Percentiles rank a stretch among this genome's conserved stretches.
phyloP scores from a whole-genome alignment of 257 asterid species.

The Solanum pimpinellifolium region DNA sequence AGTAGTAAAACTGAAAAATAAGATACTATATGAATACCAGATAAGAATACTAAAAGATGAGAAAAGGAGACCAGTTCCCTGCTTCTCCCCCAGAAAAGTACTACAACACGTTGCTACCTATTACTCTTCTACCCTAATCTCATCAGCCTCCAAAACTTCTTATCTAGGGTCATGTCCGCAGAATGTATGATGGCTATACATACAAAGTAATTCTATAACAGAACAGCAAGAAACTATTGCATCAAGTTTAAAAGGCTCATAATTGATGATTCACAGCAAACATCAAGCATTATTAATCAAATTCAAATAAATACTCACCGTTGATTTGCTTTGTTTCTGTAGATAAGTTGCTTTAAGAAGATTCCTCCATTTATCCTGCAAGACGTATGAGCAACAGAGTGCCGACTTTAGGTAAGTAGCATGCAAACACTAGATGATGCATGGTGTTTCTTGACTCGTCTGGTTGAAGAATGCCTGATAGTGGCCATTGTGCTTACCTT shows the following conservation, averaged over 20 bases:
- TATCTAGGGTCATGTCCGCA: neutral
- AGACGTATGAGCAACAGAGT: slow-evolving; percentile 3
- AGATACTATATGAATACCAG: neutral
- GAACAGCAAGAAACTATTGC: neutral
- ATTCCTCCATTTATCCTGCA: slow-evolving; percentile 97
- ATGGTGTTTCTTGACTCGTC: neutral
- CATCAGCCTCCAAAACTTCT: neutral
- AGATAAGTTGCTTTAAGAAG: slow-evolving; percentile 83
- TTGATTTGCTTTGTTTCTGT: slow-evolving; percentile 39
- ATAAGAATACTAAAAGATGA: neutral
- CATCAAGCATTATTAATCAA: neutral
- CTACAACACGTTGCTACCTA: neutral
- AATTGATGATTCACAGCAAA: neutral
- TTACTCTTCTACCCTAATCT: neutral
- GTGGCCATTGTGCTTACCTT: slow-evolving; percentile 35
- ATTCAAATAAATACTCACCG: slow-evolving; percentile 24
- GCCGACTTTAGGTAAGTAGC: neutral
- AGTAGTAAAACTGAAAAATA: neutral
- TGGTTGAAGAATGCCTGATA: neutral
- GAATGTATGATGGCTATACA: neutral
- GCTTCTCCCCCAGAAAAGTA: neutral
- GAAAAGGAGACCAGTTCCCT: neutral
- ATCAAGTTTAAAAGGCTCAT: neutral
- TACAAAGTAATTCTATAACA: neutral
- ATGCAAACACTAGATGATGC: neutral